phyloP scores from a whole-genome alignment of 257 asterid species.

The Rauvolfia tetraphylla region DNA sequence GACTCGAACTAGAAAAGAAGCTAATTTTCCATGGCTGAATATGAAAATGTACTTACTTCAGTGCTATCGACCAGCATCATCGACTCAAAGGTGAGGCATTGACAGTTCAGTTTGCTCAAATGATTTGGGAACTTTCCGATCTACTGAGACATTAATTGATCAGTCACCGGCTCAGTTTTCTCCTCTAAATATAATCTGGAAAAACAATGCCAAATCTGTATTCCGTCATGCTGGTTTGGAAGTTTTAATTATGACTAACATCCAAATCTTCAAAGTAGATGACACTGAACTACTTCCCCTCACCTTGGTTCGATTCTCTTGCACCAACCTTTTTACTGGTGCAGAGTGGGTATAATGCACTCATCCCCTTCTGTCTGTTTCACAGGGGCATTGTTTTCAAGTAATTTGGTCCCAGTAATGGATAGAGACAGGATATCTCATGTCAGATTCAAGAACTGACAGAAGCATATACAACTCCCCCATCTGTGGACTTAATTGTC shows the following conservation, averaged over 20 bases:
- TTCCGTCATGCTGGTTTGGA: neutral
- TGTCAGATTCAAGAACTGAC: conserved; percentile 41
- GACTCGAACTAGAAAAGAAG: neutral
- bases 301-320: neutral
- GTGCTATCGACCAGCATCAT: neutral
- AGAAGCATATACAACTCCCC: conserved; percentile 36
- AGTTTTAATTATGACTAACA: neutral
- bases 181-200: neutral
- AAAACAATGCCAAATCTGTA: neutral
- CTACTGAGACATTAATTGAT: neutral
- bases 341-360: neutral
- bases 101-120: neutral
- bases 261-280: neutral
- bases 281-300: neutral
- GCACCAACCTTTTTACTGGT: neutral
- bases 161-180: neutral
- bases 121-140: neutral
- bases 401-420: conserved; percentile 22
- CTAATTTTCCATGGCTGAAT: neutral
- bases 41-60: neutral
- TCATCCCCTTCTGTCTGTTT: neutral
- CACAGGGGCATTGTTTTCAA: neutral
- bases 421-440: conserved; percentile 35
- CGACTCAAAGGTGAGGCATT: neutral
- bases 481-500: conserved; percentile 18